These are phyloP conservation scores for Bolboschoenus planiculmis DNA, from an alignment of 176 grass and related monocot species.

Conservation along the genomic window DNA sequence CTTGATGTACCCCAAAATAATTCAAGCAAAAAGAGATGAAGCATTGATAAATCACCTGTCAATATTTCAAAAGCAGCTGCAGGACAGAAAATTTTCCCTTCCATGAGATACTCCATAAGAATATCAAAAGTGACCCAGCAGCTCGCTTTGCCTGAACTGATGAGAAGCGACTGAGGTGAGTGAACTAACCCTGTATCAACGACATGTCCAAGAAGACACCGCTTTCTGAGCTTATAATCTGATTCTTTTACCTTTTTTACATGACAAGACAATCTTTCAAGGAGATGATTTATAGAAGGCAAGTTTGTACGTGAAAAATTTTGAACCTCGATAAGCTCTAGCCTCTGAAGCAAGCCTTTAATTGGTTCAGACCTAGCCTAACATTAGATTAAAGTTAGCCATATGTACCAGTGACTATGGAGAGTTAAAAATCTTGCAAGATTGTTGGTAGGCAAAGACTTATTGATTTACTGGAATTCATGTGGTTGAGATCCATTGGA, in stretches of 20 bases:
- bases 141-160: conserved; percentile 32
- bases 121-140: conserved; percentile 71
- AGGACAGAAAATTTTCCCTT: conserved; percentile 40
- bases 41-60: conserved; percentile 31
- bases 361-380: conserved; percentile 50
- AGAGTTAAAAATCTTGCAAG: no score
- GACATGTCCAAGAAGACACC: conserved; percentile 33
- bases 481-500: no score
- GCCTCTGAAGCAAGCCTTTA: conserved; percentile 41
- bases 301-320: conserved; percentile 27
- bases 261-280: conserved; percentile 39
- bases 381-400: not conserved
- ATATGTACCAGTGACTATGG: no score
- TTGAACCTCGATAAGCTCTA: conserved; percentile 36
- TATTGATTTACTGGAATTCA: no score
- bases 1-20: not conserved
- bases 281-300: conserved; percentile 14
- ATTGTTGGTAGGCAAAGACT: no score
- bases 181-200: conserved; percentile 28
- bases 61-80: conserved; percentile 54
- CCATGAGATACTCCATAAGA: conserved; percentile 69
- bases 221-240: conserved; percentile 25
- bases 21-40: not conserved
- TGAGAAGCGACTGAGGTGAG: conserved; percentile 33
- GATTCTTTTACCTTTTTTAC: conserved; percentile 31